Base-by-base conservation (phyloP, 2,329 filamentous ascomycete species). In the Fusarium metavorans region DNA sequence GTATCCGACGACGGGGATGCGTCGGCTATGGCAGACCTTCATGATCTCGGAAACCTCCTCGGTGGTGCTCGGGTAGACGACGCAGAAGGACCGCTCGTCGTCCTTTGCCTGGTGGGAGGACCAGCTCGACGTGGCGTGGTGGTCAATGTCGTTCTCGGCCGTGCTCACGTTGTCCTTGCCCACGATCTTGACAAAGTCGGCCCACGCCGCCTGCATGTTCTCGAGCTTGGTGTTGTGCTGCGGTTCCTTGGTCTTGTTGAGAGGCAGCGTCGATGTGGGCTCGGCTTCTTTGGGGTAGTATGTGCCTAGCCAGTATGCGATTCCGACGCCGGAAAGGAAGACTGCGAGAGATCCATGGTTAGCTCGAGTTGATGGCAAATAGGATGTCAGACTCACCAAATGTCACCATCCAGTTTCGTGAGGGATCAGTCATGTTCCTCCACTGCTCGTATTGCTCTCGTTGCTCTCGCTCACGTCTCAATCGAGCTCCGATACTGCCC, bases 41-140 rank as follows among this genome's bases (percentile, higher is more conserved):
- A 97, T 96, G 69, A 98, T 90, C 72, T 88, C 86, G n/a, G 93
- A 93, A 10, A 97, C 95, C 77, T 98, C 92, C 74, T 95, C 92
- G 1, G 95, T 98, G 39, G 88, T 91, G 50, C 84, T 86, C 0
- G 95, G 95, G 80, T 92, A 96, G 45, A 97, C 88, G 61, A 98
- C 87, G 81, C 95, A 88, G 80, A 93, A 93, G 14, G 90, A 88
- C 52, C 86, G 84, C 68, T 91, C 85, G 3, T 85, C 80, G 16
- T 85, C 82, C 34, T 83, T 82, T 57, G 85, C 82, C 56, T 84
- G 84, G 81, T 92, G 89, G 34, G 89, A 88, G 52, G 90, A 92
- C 91, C 91, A 93, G 52, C 88, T 87, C 27, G 90, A 92, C 34
- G 87, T 87, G 39, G 90, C 83, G 80, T 93, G 92, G 59, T 85